Percentiles rank a stretch among this genome's conserved stretches.
Conservation (phyloP, 179 eudicot genomes). For the Spergularia azorica region DNA sequence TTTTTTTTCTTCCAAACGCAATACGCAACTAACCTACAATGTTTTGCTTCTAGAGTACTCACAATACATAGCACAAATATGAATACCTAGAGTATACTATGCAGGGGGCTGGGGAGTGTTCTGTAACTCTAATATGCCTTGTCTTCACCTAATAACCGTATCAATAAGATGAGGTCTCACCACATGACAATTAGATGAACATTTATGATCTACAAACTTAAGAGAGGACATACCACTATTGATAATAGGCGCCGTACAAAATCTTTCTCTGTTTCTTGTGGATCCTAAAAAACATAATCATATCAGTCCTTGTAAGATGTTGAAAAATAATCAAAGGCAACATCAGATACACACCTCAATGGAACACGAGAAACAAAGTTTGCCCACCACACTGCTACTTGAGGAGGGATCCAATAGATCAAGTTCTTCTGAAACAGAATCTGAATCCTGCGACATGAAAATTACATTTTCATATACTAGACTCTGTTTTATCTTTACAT, state of each 20-base stretch:
- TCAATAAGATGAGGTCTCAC: not conserved
- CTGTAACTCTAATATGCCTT: not conserved
- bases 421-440: slow-evolving; percentile 53
- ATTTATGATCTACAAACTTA: slow-evolving; percentile 11
- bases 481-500: not conserved
- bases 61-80: too few species aligned
- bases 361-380: slow-evolving; percentile 64
- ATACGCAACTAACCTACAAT: too few species aligned
- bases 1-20: too few species aligned
- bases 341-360: slow-evolving; percentile 61
- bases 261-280: slow-evolving; percentile 74
- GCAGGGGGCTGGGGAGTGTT: too few species aligned
- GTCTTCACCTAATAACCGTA: not conserved
- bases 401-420: slow-evolving; percentile 75
- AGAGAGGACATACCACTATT: slow-evolving; percentile 63
- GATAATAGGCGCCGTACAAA: slow-evolving; percentile 82
- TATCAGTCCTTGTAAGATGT: slow-evolving; percentile 11
- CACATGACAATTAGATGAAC: not conserved
- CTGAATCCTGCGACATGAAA: slow-evolving; percentile 59
- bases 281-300: slow-evolving; percentile 58
- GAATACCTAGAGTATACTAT: too few species aligned
- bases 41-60: too few species aligned
- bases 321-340: slow-evolving; percentile 4
- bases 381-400: slow-evolving; percentile 54
- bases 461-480: not conserved